Evolutionary conservation across 208 protist species (phyloP).

Genomic region (Balamuthia mandrillaris): DNA sequence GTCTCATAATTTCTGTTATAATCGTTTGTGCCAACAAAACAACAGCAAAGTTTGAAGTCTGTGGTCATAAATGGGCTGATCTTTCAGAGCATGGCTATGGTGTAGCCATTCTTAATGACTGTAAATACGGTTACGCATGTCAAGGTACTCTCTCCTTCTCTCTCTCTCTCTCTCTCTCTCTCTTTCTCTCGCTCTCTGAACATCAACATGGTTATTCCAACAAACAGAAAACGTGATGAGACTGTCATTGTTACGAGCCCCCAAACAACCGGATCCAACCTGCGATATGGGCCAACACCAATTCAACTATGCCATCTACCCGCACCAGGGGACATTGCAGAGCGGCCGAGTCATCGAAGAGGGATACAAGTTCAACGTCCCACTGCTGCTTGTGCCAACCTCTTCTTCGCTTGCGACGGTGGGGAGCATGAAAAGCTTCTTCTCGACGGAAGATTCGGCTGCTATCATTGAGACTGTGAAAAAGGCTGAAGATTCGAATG

Average conservation of each 20-base stretch:
- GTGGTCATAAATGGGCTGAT: slow-evolving; percentile 62
- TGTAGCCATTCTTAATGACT: slow-evolving; percentile 69
- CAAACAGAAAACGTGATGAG: too few species aligned
- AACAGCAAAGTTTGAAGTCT: slow-evolving; percentile 56
- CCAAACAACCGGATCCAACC: background rate
- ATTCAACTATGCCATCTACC: slow-evolving; percentile 55
- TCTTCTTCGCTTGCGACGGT: background rate
- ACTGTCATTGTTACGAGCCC: background rate
- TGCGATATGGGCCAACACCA: slow-evolving; percentile 40
- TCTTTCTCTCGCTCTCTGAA: background rate
- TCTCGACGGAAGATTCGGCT: background rate
- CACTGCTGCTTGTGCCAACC: background rate
- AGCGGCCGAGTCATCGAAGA: slow-evolving; percentile 40
- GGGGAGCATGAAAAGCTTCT: background rate
- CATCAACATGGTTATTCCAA: background rate
- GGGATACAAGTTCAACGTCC: slow-evolving; percentile 53
- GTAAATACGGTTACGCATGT: slow-evolving; percentile 64
- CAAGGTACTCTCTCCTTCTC: background rate
- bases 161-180: background rate
- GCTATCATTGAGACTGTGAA: slow-evolving; percentile 5
- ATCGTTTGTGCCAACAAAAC: background rate
- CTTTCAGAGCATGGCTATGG: slow-evolving; percentile 63
- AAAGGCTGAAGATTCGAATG: background rate
- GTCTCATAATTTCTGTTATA: background rate
- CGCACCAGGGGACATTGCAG: slow-evolving; percentile 51